These are phyloP conservation scores for Aspergillus transmontanensis DNA, from an alignment of 2,329 filamentous ascomycete genomes.

Conservation along the genomic window DNA sequence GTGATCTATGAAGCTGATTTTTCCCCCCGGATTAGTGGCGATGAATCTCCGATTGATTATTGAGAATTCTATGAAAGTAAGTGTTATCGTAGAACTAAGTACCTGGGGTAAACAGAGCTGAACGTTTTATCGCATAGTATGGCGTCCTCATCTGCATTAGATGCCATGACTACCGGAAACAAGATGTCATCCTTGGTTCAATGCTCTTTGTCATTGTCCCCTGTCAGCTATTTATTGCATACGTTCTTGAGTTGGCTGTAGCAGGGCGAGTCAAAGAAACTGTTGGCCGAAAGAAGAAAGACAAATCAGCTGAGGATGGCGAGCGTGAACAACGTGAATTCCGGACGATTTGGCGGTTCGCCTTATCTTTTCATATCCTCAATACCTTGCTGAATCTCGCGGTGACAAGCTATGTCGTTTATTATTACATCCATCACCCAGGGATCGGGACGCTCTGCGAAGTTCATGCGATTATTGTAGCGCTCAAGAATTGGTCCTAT, in stretches of 20 bases:
- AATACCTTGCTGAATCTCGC: slow-evolving; percentile 82
- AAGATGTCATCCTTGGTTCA: slow-evolving; percentile 75
- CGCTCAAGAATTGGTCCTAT: slow-evolving; percentile 94
- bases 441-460: slow-evolving; percentile 90
- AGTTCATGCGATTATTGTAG: slow-evolving; percentile 90
- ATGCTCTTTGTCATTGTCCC: slow-evolving; percentile 85
- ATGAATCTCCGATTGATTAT: slow-evolving; percentile 93
- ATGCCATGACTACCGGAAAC: slow-evolving; percentile 81
- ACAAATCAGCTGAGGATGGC: slow-evolving; percentile 56
- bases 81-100: slow-evolving; percentile 3
- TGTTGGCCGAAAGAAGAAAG: slow-evolving; percentile 60
- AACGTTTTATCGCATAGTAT: slow-evolving; percentile 60
- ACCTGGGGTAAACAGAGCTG: slow-evolving; percentile 1
- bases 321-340: slow-evolving; percentile 66
- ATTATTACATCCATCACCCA: slow-evolving; percentile 88
- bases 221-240: slow-evolving; percentile 86
- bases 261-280: slow-evolving; percentile 75
- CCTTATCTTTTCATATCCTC: slow-evolving; percentile 77
- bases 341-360: slow-evolving; percentile 74
- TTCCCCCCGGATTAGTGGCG: slow-evolving; percentile 63
- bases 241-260: slow-evolving; percentile 82
- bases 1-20: slow-evolving; percentile 12
- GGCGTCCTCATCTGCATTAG: slow-evolving; percentile 90
- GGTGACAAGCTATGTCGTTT: slow-evolving; percentile 82
- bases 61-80: slow-evolving; percentile 92